Evolutionary conservation across 2,329 filamentous ascomycete species (phyloP), one percentile per base, ranked within the genome.

Genomic region (Aureobasidium subglaciale): DNA sequence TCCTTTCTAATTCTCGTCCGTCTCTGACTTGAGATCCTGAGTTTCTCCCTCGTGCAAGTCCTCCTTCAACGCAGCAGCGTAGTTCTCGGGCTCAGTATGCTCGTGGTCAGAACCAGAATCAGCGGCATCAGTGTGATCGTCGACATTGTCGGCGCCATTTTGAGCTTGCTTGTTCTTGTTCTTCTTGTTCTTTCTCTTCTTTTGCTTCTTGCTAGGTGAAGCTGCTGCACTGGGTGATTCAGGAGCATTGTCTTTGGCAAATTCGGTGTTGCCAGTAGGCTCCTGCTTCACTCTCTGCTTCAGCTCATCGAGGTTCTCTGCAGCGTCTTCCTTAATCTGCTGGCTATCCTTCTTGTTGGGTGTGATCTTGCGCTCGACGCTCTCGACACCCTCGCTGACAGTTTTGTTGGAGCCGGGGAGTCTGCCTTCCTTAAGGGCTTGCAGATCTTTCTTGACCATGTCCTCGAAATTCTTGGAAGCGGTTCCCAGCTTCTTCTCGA

Each of bases 121-220:
- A 7, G 29, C 40, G 11, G 29, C 53, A n/a, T 55, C 55, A 3
- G 42, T 49, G 18, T 50, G 42, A 16, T 56, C 43, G 20, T 56
- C 55, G 34, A 24, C 35, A 6, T 45, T 42, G 25, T 56, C 37
- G 18, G 32, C 43, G 34, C 40, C 37, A 34, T 27, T 29, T 7
- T 8, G 30, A 8, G 34, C 43, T 13, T 54, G 50, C 50, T 54
- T 50, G 46, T 75, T 71, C 57, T 61, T 58, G 22, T 60, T 60
- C 45, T 59, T 60, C 38, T 58, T 56, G 50, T 56, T 61, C 41
- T 56, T 59, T 16, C 41, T 43, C 54, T 57, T 59, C 45, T 59
- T 56, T 53, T 59, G 58, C 22, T 58, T 59, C 40, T 58, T 59
- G 32, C 35, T 40, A 9, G 58, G 56, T 15, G 50, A 40, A 11